Evolutionary conservation across 345 rosid genomes (phyloP).

Genomic region (Balakata baccata): DNA sequence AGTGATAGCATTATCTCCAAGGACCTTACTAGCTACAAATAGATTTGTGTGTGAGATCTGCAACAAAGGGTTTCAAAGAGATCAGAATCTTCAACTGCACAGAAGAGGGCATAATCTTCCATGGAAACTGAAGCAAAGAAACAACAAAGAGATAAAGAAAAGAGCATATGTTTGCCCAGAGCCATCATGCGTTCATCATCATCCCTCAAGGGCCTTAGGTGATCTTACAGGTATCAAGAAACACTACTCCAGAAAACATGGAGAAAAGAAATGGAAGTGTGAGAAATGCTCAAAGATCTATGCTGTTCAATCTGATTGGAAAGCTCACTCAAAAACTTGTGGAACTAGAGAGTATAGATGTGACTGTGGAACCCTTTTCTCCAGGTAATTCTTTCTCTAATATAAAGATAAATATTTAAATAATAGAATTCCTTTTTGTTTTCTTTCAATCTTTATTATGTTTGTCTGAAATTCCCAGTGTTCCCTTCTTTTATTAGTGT

Average conservation of each 20-base stretch:
- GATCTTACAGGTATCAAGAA: conserved; percentile 97
- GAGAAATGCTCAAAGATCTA: conserved; percentile 86
- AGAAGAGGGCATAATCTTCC: conserved; percentile 96
- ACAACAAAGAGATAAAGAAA: conserved; percentile 51
- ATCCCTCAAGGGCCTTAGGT: conserved; percentile 88
- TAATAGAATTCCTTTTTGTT: not conserved
- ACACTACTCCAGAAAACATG: conserved; percentile 87
- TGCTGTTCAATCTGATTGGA: conserved; percentile 97
- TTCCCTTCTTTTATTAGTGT: conserved; percentile 14
- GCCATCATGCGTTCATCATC: conserved; percentile 77
- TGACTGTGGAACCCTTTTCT: conserved; percentile 91
- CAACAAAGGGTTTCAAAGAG: conserved; percentile 91
- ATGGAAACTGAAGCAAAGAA: conserved; percentile 87
- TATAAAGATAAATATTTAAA: not conserved
- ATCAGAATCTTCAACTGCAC: conserved; percentile 92
- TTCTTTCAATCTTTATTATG: conserved; percentile 19
- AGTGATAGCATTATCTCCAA: conserved; percentile 86
- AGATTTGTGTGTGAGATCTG: conserved; percentile 95
- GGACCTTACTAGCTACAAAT: conserved; percentile 71
- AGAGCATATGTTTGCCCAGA: conserved; percentile 81
- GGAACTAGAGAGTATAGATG: conserved; percentile 93
- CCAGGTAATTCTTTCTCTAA: conserved; percentile 48
- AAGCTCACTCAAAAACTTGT: conserved; percentile 93
- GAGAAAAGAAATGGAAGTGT: conserved; percentile 97
- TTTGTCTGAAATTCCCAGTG: conserved; percentile 16